Evolutionary conservation across 306 rosid genomes (phyloP).

Genomic region (Medicago lupulina): DNA sequence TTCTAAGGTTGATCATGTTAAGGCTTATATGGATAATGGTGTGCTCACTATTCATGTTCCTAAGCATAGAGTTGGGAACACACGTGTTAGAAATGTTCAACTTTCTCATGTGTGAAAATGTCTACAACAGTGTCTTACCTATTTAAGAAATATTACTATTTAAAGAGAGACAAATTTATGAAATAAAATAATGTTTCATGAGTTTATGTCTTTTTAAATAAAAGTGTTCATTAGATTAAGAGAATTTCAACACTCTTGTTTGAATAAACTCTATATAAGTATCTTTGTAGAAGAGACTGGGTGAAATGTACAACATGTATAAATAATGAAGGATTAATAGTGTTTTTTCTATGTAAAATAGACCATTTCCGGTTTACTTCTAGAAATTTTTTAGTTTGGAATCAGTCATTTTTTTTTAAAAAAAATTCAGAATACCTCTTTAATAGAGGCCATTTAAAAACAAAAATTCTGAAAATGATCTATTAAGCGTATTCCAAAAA

Average conservation of each 20-base stretch:
- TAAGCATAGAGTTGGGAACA: slow-evolving; percentile 38
- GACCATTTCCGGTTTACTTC: no score
- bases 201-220: no score
- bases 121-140: neutral
- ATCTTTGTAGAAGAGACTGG: neutral
- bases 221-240: neutral
- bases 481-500: no score
- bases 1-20: slow-evolving; percentile 38
- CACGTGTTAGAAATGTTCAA: slow-evolving; percentile 24
- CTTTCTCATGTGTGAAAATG: slow-evolving; percentile 29
- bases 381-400: no score
- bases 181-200: no score
- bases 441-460: no score
- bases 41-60: slow-evolving; percentile 62
- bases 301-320: neutral
- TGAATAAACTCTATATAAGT: neutral
- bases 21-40: slow-evolving; percentile 52
- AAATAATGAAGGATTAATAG: slow-evolving; percentile 22
- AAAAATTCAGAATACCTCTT: no score
- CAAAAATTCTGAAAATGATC: no score
- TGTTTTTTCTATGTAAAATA: no score
- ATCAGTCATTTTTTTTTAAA: no score
- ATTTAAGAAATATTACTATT: neutral
- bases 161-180: neutral
- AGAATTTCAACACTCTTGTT: no score